Evolutionary conservation across 108 stramenopile genomes (phyloP).

Genomic region (Skeletonema menzelii): DNA sequence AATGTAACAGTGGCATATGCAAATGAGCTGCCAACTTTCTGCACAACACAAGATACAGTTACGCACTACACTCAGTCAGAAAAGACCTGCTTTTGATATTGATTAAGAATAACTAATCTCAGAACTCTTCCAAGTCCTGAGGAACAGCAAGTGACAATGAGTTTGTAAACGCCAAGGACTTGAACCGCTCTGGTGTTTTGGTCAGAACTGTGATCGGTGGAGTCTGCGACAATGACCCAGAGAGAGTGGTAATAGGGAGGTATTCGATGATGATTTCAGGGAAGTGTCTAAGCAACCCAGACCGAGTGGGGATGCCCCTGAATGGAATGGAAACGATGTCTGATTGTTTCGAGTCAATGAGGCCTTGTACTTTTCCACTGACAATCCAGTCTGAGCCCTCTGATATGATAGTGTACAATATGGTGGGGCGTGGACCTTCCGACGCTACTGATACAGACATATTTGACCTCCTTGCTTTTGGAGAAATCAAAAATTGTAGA

Average conservation of each 20-base stretch:
- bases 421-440: constrained; percentile 20
- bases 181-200: constrained; percentile 37
- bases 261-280: constrained; percentile 50
- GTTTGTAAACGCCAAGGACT: constrained; percentile 44
- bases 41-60: too few species aligned
- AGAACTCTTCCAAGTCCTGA: constrained; percentile 34
- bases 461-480: constrained; percentile 15
- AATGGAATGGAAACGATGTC: constrained; percentile 49
- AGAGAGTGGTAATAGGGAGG: constrained; percentile 18
- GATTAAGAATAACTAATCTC: neutral
- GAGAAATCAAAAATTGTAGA: constrained; percentile 36
- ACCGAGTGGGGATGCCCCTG: constrained; percentile 60
- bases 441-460: constrained; percentile 10
- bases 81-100: neutral
- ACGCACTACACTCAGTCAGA: too few species aligned
- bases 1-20: too few species aligned
- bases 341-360: constrained; percentile 35
- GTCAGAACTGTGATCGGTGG: constrained; percentile 45
- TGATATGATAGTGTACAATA: constrained; percentile 53
- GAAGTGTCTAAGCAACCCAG: constrained; percentile 54
- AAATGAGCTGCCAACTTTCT: too few species aligned
- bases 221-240: neutral
- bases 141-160: constrained; percentile 43
- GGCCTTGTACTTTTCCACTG: constrained; percentile 65
- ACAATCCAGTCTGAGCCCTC: constrained; percentile 66